These are phyloP conservation scores for Metschnikowia colocasiae DNA, from an alignment of 805 yeast species.

Conservation along the genomic window DNA sequence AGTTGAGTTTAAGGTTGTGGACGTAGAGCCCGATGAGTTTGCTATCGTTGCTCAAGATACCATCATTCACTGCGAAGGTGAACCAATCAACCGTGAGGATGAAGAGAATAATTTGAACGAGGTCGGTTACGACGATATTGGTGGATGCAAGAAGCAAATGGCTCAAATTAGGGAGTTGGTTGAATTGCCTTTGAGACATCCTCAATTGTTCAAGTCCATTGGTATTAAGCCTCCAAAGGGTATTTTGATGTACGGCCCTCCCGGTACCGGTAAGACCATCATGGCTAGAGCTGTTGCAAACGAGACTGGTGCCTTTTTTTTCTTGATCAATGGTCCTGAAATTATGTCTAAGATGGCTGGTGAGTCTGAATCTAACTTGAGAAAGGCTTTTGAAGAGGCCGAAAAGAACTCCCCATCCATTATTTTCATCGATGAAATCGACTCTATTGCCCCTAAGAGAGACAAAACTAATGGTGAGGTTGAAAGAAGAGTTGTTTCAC, in stretches of 20 bases:
- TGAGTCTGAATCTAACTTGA: conserved; percentile 93
- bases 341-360: conserved; percentile 99
- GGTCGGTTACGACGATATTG: conserved; percentile 98
- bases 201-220: conserved; percentile 93
- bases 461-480: conserved; percentile 99
- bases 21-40: conserved; percentile 94
- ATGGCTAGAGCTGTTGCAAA: conserved; percentile 99
- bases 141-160: conserved; percentile 99
- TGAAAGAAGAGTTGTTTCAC: conserved; percentile 98
- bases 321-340: conserved; percentile 97
- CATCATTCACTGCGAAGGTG: conserved; percentile 97
- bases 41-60: conserved; percentile 99
- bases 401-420: conserved; percentile 98
- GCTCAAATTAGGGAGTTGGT: conserved; percentile 99
- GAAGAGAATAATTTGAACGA: conserved; percentile 95
- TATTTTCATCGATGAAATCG: conserved; percentile 97
- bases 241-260: conserved; percentile 97
- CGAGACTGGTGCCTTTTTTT: conserved; percentile 98
- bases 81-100: conserved; percentile 96
- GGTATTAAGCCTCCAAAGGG: conserved; percentile 99
- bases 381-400: conserved; percentile 99
- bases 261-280: conserved; percentile 98
- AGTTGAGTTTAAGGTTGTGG: conserved; percentile 97
- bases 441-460: conserved; percentile 98
- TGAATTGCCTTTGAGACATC: conserved; percentile 96